These are phyloP conservation scores for Blastomyces parvus DNA, from an alignment of 2,329 filamentous ascomycete species.

Conservation along the genomic window DNA sequence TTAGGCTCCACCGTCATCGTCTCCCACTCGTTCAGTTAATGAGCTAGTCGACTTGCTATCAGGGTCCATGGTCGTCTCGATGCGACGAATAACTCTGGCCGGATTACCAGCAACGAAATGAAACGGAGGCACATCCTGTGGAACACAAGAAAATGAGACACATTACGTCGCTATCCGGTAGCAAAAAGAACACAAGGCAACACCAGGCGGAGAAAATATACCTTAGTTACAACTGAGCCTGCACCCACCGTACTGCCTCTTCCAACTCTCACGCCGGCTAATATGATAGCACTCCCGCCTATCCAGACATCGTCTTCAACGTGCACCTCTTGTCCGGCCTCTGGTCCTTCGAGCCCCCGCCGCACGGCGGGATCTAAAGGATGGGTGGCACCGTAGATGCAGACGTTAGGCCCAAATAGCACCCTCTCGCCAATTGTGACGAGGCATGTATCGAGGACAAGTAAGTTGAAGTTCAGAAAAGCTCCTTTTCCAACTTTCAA, in stretches of 20 bases:
- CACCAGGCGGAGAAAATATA: conserved; percentile 17
- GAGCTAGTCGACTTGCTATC: not conserved
- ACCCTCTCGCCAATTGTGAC: conserved; percentile 68
- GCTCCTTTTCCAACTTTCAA: conserved; percentile 59
- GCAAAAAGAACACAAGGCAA: not conserved
- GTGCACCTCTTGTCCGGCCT: conserved; percentile 59
- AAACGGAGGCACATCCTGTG: no score
- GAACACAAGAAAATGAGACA: no score
- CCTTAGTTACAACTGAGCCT: conserved; percentile 71
- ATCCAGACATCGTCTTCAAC: conserved; percentile 77
- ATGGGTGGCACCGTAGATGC: conserved; percentile 64
- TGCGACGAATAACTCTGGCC: conserved; percentile 29
- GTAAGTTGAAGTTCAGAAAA: conserved; percentile 65
- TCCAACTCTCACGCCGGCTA: conserved; percentile 70
- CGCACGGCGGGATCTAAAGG: conserved; percentile 64
- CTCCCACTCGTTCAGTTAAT: not conserved
- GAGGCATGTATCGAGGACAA: conserved; percentile 64
- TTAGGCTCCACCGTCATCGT: no score
- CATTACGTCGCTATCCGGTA: no score
- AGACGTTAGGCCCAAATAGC: conserved; percentile 66
- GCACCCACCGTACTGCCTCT: conserved; percentile 64
- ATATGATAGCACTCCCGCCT: conserved; percentile 58
- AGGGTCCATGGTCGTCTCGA: conserved; percentile 22
- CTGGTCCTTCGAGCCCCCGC: conserved; percentile 64
- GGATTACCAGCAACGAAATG: conserved; percentile 23